Conservation (phyloP, 2,329 filamentous ascomycete species). For the Lachnellula willkommii region DNA sequence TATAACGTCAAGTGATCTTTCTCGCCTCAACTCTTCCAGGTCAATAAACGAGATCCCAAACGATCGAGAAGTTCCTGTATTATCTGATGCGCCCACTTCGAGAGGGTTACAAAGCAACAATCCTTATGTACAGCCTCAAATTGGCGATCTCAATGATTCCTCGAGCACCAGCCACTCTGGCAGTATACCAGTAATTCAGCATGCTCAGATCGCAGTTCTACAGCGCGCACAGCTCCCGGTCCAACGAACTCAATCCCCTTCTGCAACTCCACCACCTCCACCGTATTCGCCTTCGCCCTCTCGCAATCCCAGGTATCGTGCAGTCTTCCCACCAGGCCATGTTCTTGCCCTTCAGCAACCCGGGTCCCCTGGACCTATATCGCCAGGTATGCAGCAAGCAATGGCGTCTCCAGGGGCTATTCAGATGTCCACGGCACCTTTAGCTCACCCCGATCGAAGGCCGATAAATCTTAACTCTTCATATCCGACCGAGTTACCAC, state of each 20-base stretch:
- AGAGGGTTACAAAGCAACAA: slow-evolving; percentile 21
- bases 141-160: slow-evolving; percentile 10
- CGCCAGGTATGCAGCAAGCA: slow-evolving; percentile 55
- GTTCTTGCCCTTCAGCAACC: slow-evolving; percentile 41
- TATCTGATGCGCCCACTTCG: slow-evolving; percentile 11
- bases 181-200: slow-evolving; percentile 5
- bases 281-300: slow-evolving; percentile 28
- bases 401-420: slow-evolving; percentile 60
- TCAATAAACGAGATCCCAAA: slow-evolving; percentile 2
- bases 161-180: slow-evolving; percentile 1
- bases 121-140: slow-evolving; percentile 20
- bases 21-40: slow-evolving; percentile 4
- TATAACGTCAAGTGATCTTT: slow-evolving; percentile 8
- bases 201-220: slow-evolving; percentile 5
- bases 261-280: slow-evolving; percentile 22
- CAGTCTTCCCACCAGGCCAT: slow-evolving; percentile 53
- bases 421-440: slow-evolving; percentile 53
- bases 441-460: slow-evolving; percentile 38
- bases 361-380: slow-evolving; percentile 55
- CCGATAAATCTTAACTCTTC: slow-evolving; percentile 30
- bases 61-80: slow-evolving; percentile 15
- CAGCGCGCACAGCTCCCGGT: not conserved
- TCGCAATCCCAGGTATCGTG: slow-evolving; percentile 42
- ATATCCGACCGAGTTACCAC: slow-evolving; percentile 24
- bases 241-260: slow-evolving; percentile 9